Evolutionary conservation across 1,284 basidiomycete genomes (phyloP), one percentile per base, ranked within the genome.

Genomic region (Boletus smithii): DNA sequence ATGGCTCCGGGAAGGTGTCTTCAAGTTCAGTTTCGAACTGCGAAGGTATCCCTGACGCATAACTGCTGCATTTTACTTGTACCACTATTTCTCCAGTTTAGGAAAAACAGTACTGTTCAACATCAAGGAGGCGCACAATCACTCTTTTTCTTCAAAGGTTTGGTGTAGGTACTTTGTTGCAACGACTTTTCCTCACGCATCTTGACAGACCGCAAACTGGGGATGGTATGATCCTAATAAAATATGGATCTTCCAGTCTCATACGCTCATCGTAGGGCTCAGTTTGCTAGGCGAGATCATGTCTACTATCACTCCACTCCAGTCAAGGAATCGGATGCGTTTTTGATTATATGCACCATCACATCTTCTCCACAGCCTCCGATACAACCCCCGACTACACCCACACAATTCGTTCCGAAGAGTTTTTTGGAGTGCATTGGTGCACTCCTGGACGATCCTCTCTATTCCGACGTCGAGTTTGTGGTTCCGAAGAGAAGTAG

Each of bases 11-110:
- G 85, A 90, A 51, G 91, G 91, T 2, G 69, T 85, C 17, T 93
- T 82, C 70, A 88, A 84, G 60, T 94, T 94, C 65, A 83, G 78
- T 51, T 92, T 94, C 61, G 90, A 91, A 62, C 73, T 94, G 56
- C 80, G 80, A 62, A 83, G 78, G 84, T 84, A 70, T 34, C n/a
- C 11, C 17, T 20, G 32, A n/a, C 18, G 18, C 8, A 16, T 30
- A 16, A 5, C 18, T 8, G 3, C 16, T 14, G 9, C 22, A 29
- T 43, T 18, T 42, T 18, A 9, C 26, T 34, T 11, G 23, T 27
- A 20, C 9, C 35, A 2, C 41, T 9, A 3, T 39, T 30, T 14
- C 32, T 36, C 39, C 53, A 85, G 81, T 53, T 30, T 77, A 16
- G 68, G 69, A 22, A 83, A 78, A 59, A 72, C 69, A 3, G 65